These are phyloP conservation scores for Nicotiana tabacum DNA, from an alignment of 257 asterid species.

Conservation along the genomic window DNA sequence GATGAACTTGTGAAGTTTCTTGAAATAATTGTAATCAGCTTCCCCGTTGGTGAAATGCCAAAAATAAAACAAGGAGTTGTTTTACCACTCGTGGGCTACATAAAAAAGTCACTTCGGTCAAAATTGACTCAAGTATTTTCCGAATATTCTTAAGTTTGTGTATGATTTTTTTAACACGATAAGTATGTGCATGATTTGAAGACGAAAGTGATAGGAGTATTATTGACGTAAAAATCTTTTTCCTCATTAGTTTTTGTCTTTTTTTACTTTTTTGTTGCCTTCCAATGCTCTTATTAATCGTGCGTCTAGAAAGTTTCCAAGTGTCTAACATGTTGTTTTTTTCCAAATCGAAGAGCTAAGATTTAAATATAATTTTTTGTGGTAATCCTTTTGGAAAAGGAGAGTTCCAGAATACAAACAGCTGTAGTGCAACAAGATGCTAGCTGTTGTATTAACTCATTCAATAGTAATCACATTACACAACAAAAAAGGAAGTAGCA, in stretches of 20 bases:
- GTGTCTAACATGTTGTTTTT: background rate
- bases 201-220: background rate
- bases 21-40: background rate
- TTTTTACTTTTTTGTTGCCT: background rate
- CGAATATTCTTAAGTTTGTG: background rate
- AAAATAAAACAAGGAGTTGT: background rate
- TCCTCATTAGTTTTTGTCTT: background rate
- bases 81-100: background rate
- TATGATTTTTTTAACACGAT: no score
- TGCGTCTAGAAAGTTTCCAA: background rate
- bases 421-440: conserved; percentile 9
- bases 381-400: background rate
- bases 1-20: background rate
- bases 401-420: conserved; percentile 10
- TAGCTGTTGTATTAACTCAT: conserved; percentile 5
- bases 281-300: background rate
- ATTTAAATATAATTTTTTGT: background rate
- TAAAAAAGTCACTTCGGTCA: no score
- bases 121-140: background rate
- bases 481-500: background rate
- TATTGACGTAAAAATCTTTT: background rate
- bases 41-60: background rate
- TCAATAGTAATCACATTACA: background rate
- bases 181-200: background rate
- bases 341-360: background rate